Conservation (phyloP, 2,329 filamentous ascomycete genomes). For the Lasiodiplodia citricola region DNA sequence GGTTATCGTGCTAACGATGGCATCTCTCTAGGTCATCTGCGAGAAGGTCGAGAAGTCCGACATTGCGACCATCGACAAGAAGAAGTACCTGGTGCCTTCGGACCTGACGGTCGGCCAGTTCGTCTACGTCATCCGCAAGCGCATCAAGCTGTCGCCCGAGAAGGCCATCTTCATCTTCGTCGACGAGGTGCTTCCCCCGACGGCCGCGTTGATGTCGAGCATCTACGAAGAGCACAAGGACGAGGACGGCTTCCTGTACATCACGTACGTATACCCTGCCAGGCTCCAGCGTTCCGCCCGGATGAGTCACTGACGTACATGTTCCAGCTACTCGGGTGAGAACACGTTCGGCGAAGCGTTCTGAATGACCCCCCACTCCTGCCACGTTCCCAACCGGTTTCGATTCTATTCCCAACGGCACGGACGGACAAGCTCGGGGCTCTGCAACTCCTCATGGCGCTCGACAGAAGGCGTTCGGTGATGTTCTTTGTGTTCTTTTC, state of each 20-base stretch:
- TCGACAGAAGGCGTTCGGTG: slow-evolving; percentile 36
- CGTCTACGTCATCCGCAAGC: slow-evolving; percentile 99
- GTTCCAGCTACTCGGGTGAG: slow-evolving; percentile 84
- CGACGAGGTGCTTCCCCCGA: slow-evolving; percentile 95
- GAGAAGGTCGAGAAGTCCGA: slow-evolving; percentile 99
- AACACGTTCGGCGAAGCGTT: slow-evolving; percentile 81
- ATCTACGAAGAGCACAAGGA: slow-evolving; percentile 99
- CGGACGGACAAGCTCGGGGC: slow-evolving; percentile 10
- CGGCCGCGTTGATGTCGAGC: slow-evolving; percentile 96
- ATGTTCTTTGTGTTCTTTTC: slow-evolving; percentile 32
- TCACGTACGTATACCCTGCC: slow-evolving; percentile 68
- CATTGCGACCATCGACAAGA: slow-evolving; percentile 99
- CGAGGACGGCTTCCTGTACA: slow-evolving; percentile 91
- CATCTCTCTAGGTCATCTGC: slow-evolving; percentile 82
- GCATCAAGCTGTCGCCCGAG: slow-evolving; percentile 98
- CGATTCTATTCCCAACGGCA: slow-evolving; percentile 16
- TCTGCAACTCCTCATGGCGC: slow-evolving; percentile 21
- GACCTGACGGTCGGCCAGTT: slow-evolving; percentile 99
- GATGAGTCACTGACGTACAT: background rate
- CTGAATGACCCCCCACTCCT: slow-evolving; percentile 16
- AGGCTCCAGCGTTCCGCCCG: background rate
- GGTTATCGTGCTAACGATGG: slow-evolving; percentile 20
- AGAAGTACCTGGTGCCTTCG: slow-evolving; percentile 98
- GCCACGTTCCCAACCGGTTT: slow-evolving; percentile 18
- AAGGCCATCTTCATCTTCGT: slow-evolving; percentile 99